These are phyloP conservation scores for Penicillium sp. DNA, from an alignment of 2,329 filamentous ascomycete genomes.

Conservation along the genomic window DNA sequence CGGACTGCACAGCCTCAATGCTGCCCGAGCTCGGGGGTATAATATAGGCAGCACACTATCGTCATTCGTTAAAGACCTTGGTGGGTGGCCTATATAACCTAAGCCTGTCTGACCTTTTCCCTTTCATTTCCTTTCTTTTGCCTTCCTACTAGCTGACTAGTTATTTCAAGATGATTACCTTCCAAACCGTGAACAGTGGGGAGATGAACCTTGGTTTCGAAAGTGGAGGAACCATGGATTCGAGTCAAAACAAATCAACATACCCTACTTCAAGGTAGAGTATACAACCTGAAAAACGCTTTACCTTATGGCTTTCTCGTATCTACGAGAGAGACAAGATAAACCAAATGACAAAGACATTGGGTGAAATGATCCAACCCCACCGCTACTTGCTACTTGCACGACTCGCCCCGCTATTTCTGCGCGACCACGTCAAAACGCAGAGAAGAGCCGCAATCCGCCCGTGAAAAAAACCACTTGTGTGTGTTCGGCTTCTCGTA, in stretches of 20 bases:
- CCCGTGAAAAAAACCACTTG: constrained; percentile 12
- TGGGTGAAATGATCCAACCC: not conserved
- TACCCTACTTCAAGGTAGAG: not conserved
- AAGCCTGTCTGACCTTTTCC: not conserved
- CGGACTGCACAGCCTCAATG: not conserved
- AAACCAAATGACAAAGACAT: not conserved
- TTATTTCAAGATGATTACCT: not conserved
- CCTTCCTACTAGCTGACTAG: not conserved
- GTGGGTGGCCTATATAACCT: not conserved
- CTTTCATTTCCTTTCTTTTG: not conserved
- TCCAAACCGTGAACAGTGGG: not conserved
- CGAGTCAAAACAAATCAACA: not conserved
- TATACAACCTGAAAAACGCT: not conserved
- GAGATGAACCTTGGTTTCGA: not conserved
- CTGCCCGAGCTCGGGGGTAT: not conserved
- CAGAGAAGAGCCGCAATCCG: constrained; percentile 20
- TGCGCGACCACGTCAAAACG: constrained; percentile 24
- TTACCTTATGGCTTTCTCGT: too few species aligned
- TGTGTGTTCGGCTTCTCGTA: constrained; percentile 4
- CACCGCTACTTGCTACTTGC: not conserved
- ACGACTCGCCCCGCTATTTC: constrained; percentile 24
- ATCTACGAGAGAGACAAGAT: not conserved
- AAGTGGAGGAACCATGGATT: not conserved
- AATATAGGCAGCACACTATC: not conserved
- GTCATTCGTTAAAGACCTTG: not conserved